Percentiles rank a stretch among this genome's conserved stretches.
phyloP scores from a whole-genome alignment of 495 filamentous ascomycete genomes.

The Penicillium roqueforti region DNA sequence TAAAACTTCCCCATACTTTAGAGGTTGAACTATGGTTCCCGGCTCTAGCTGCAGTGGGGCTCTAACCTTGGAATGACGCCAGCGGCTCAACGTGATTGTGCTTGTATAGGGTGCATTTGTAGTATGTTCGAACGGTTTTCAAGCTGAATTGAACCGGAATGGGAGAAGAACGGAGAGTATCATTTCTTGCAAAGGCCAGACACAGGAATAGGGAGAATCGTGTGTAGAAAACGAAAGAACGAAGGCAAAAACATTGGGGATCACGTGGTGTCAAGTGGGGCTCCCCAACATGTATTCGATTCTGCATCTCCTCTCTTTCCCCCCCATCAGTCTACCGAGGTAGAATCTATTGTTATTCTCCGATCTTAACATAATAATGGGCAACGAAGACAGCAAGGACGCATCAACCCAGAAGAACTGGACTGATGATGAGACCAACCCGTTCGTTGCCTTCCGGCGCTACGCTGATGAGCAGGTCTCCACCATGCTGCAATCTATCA shows the following conservation, averaged over 20 bases:
- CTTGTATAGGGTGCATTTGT: not conserved
- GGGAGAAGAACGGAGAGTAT: not conserved
- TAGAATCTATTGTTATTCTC: not conserved
- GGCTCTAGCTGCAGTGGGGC: not conserved
- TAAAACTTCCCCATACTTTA: too few relatives aligned
- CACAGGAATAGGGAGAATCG: not conserved
- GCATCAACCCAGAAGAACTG: conserved; percentile 13
- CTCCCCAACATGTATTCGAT: conserved; percentile 8
- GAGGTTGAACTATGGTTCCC: not conserved
- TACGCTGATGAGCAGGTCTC: conserved; percentile 57
- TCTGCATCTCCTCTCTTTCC: conserved; percentile 5
- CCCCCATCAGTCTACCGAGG: not conserved
- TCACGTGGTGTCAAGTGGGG: conserved; percentile 15
- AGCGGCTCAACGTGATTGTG: not conserved
- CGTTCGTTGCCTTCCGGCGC: conserved; percentile 57
- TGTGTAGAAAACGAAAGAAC: not conserved
- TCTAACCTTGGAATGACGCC: not conserved
- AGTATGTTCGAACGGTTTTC: not conserved
- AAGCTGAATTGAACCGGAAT: not conserved
- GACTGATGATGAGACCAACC: conserved; percentile 42
- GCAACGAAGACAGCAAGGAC: conserved; percentile 26
- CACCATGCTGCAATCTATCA: conserved; percentile 50
- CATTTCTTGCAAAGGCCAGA: not conserved
- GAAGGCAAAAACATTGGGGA: conserved; percentile 2
- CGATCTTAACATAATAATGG: conserved; percentile 21